Base-by-base conservation (phyloP, 108 stramenopile genomes). In the Nitzschia palea region DNA sequence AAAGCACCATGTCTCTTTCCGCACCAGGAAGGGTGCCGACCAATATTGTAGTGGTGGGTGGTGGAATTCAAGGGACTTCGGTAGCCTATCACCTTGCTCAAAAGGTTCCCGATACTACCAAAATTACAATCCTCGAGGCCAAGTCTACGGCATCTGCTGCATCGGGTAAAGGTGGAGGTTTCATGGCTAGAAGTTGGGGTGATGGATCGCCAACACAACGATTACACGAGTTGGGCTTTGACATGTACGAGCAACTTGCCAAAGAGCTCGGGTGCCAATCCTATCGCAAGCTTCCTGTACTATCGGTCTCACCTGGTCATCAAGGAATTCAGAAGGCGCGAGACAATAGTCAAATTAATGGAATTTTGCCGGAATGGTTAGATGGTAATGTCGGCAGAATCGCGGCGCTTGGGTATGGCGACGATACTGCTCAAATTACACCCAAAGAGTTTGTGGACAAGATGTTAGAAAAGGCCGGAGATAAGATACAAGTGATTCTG, bases 361-460 rank as follows among this genome's bases (percentile, higher is more conserved):
- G 67, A 12, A 67, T 85, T 6, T 56, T 90, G 9, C 89, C 89
- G 0, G 31, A 50, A 32, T 94, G 89, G 89, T 57, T 94, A 29
- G 93, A 94, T 65, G 93, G 93, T 27, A 61, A 74, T 0, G 65
- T 78, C n/a, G 88, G 89, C 0, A 60, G 82, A 22, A 72, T 89
- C 2, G 63, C 71, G n/a, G 67, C 81, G 37, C 64, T 94, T 65
- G 93, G 90, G 43, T 71, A 55, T 37, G 90, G 88, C 2, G 86
- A 91, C 40, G 93, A 94, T 63, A 94, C 93, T 27, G 93, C 93
- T 2, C 93, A 94, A 64, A 84, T 94, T 8, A 88, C 88, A 1
- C 93, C 93, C 23, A 64, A 74, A 26, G 90, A 94, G 65, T 91
- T 91, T 78, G 90, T 91, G 1, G 48, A 81, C 22, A 87, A 89